phyloP scores from a whole-genome alignment of 2,329 filamentous ascomycete genomes.

The Helminthosporium solani region DNA sequence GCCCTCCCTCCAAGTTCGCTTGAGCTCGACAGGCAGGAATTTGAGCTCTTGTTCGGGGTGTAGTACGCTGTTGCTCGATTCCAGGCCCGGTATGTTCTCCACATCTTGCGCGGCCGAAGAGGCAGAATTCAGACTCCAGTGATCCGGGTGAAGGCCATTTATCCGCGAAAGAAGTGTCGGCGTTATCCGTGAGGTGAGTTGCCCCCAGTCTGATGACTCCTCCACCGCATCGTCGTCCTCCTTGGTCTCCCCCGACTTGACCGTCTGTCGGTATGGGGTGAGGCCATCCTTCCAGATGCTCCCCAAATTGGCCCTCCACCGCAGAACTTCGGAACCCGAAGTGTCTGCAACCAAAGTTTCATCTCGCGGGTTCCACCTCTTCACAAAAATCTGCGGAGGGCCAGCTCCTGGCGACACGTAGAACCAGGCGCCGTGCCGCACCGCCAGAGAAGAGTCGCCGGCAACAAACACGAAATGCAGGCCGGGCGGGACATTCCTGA shows the following conservation, averaged over 20 bases:
- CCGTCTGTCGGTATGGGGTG: slow-evolving; percentile 50
- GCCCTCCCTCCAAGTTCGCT: slow-evolving; percentile 61
- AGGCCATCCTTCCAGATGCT: slow-evolving; percentile 56
- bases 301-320: slow-evolving; percentile 58
- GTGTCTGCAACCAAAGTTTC: slow-evolving; percentile 50
- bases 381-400: slow-evolving; percentile 51
- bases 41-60: slow-evolving; percentile 47
- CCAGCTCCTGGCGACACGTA: slow-evolving; percentile 47
- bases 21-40: slow-evolving; percentile 61
- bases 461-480: slow-evolving; percentile 64
- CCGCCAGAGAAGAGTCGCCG: slow-evolving; percentile 58
- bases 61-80: slow-evolving; percentile 28
- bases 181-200: slow-evolving; percentile 54
- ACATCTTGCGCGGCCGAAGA: slow-evolving; percentile 58
- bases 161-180: slow-evolving; percentile 53
- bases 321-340: slow-evolving; percentile 46
- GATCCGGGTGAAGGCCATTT: slow-evolving; percentile 46
- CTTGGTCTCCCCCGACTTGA: slow-evolving; percentile 28
- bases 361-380: slow-evolving; percentile 55
- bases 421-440: slow-evolving; percentile 65
- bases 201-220: slow-evolving; percentile 55
- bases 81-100: slow-evolving; percentile 62
- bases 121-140: slow-evolving; percentile 60
- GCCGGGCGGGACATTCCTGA: slow-evolving; percentile 59
- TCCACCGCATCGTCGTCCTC: slow-evolving; percentile 38